Evolutionary conservation across 129 eudicot species (phyloP), one percentile per base, ranked within the genome.

Genomic region (Chrysanthemum lavandulifolium): DNA sequence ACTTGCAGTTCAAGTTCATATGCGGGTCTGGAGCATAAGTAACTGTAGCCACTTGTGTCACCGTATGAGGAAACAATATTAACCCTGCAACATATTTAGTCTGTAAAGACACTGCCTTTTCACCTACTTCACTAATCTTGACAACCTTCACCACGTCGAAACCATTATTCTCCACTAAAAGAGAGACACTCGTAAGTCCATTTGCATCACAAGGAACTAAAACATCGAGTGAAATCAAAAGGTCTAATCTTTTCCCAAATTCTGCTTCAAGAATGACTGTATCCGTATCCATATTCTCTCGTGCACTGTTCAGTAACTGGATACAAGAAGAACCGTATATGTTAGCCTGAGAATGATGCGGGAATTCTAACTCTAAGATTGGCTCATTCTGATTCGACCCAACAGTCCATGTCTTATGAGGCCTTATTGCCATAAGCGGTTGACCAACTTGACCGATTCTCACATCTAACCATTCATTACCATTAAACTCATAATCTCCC

Each of bases 21-120:
- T 55, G 73, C 11, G 53, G 69, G 66, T 47, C 65, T 60, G 79
- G 76, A 76, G 74, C 66, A 78, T 75, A 84, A 15, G 79, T 78
- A 15, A 89, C 73, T 59, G 76, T 50, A 69, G 92, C 98, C 23
- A 84, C 92, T 70, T 83, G 91, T 68, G 98, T 89, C 56, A 75
- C 70, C 40, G 86, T 73, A 58, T 83, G 71, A 18, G 98, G 98
- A 75, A 84, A 94, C 69, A 94, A 81, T 14, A 90, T 65, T n/a
- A 94, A 81, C 54, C 97, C 97, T 78, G 88, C 89, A 0, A 76
- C 69, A 56, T 82, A 86, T 73, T 84, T 94, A 40, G 82, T 76
- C 75, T 73, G 79, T 12, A 94, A 82, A 69, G 43, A 51, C 57
- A 69, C 65, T 2, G 68, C 18, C 65, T 68, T 65, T 36, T 85